Percentiles rank a stretch among this genome's conserved stretches.
Conservation (phyloP, 2,329 filamentous ascomycete genomes). For the Dactylellina leptospora region DNA sequence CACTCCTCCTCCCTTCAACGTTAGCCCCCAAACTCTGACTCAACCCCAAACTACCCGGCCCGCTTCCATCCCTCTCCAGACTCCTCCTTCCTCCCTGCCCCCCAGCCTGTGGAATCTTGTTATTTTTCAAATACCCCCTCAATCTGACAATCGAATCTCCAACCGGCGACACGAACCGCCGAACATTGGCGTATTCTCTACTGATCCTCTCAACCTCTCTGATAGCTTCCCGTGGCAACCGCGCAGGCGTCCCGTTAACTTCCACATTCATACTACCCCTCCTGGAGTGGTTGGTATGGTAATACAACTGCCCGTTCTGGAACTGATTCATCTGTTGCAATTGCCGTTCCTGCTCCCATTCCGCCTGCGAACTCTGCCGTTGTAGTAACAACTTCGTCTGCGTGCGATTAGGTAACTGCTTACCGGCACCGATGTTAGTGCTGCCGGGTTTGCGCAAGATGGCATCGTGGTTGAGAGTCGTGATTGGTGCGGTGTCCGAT, state of each 20-base stretch:
- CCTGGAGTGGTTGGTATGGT: constrained; percentile 45
- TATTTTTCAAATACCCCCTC: constrained; percentile 36
- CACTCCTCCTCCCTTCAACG: constrained; percentile 22
- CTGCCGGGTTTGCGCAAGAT: constrained; percentile 49
- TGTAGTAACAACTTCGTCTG: constrained; percentile 49
- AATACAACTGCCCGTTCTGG: constrained; percentile 44
- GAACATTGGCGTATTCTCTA: constrained; percentile 50
- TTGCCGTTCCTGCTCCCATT: constrained; percentile 46
- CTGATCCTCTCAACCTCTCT: constrained; percentile 47
- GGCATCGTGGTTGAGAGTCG: constrained; percentile 46
- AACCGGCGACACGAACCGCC: constrained; percentile 46
- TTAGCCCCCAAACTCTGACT: constrained; percentile 51
- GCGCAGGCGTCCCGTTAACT: constrained; percentile 5
- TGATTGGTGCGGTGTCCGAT: constrained; percentile 26
- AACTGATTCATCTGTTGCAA: constrained; percentile 32
- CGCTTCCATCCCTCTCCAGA: constrained; percentile 48
- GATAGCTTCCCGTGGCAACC: constrained; percentile 34
- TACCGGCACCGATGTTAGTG: constrained; percentile 49
- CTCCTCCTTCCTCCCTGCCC: constrained; percentile 25
- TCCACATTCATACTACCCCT: constrained; percentile 50
- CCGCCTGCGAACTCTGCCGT: constrained; percentile 46
- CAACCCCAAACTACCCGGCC: constrained; percentile 38
- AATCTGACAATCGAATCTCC: constrained; percentile 42
- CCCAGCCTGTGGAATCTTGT: constrained; percentile 39
- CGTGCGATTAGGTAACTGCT: constrained; percentile 44